Evolutionary conservation across 331 rosid species (phyloP).

Genomic region (Phaseolus coccineus): DNA sequence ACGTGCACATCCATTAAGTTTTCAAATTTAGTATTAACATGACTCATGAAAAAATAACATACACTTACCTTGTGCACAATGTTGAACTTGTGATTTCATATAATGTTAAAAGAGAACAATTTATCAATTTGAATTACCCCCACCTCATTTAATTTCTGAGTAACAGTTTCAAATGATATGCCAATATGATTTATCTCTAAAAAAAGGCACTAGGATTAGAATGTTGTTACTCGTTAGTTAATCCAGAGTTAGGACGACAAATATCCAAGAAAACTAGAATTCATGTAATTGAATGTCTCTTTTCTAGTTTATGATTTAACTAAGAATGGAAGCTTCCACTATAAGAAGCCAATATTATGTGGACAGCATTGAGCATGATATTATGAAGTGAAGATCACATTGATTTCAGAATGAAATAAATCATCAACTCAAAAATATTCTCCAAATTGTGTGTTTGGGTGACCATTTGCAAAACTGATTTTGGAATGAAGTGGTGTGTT

Average conservation of each 20-base stretch:
- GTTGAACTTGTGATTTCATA: constrained; percentile 3
- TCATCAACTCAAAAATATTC: neutral
- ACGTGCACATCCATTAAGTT: constrained; percentile 2
- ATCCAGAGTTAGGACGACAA: constrained; percentile 4
- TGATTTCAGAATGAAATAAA: neutral
- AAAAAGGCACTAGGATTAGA: neutral
- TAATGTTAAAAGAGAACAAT: constrained; percentile 22
- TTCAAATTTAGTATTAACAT: constrained; percentile 11
- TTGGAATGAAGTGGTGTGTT: too few relatives aligned
- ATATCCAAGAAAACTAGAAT: constrained; percentile 12
- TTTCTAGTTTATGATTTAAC: neutral
- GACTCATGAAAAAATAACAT: constrained; percentile 22
- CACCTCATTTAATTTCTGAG: neutral
- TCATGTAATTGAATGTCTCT: neutral
- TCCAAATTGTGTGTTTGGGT: neutral
- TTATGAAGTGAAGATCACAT: neutral
- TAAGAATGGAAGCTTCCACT: neutral
- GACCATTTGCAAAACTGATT: neutral
- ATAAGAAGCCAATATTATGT: neutral
- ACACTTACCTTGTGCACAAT: neutral
- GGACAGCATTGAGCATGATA: neutral
- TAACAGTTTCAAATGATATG: constrained; percentile 22
- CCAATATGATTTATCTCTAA: neutral
- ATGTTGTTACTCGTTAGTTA: neutral
- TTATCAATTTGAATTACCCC: constrained; percentile 29